Evolutionary conservation across 768 basidiomycete genomes (phyloP).

Genomic region (Bullera alba): DNA sequence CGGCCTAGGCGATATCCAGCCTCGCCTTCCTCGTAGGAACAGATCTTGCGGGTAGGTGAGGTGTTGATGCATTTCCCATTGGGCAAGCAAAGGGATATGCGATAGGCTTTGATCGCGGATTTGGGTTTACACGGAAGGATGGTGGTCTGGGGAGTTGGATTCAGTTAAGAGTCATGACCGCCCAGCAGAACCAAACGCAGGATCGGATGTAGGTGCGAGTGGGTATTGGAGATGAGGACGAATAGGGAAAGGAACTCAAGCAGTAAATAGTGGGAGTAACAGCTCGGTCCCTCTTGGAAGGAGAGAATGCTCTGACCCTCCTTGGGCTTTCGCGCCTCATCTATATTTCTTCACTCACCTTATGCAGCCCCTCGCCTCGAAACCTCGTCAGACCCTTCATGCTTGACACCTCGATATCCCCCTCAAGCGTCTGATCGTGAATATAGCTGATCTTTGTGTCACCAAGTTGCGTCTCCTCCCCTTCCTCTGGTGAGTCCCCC

Average conservation of each 20-base stretch:
- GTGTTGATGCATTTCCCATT: conserved; percentile 22
- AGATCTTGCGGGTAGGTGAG: conserved; percentile 21
- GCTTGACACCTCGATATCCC: too few species aligned
- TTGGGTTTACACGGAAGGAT: conserved; percentile 12
- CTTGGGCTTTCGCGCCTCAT: too few species aligned
- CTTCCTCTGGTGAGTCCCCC: too few species aligned
- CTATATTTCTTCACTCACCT: conserved; percentile 5
- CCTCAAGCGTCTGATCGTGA: too few species aligned
- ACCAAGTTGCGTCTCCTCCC: too few species aligned
- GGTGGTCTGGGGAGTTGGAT: conserved; percentile 6
- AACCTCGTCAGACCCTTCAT: background rate
- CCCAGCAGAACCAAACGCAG: too few species aligned
- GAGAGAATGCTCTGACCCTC: too few species aligned
- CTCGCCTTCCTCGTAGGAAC: conserved; percentile 21
- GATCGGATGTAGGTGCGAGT: background rate
- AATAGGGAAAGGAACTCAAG: background rate
- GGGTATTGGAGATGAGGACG: background rate
- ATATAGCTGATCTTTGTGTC: too few species aligned
- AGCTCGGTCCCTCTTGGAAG: too few species aligned
- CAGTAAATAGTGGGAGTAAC: too few species aligned
- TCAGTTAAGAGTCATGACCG: too few species aligned
- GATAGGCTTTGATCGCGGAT: conserved; percentile 25
- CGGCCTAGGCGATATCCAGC: conserved; percentile 21
- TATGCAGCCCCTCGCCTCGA: conserved; percentile 4
- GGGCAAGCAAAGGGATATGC: conserved; percentile 19